Base-by-base conservation (phyloP, 1,284 basidiomycete genomes). In the Leucoagaricus sp. region DNA sequence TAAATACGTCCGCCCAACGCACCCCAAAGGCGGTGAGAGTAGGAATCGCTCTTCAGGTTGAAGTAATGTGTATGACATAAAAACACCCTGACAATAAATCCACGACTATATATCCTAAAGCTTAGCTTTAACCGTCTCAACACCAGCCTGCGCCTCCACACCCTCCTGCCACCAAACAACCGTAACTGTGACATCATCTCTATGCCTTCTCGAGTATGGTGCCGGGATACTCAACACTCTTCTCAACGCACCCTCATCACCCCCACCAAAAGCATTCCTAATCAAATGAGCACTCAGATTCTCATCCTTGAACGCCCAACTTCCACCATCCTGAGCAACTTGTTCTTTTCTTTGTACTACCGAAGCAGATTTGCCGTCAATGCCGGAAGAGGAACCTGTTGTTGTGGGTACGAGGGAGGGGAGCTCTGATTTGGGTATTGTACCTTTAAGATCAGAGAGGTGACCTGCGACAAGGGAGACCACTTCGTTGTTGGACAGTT, bases 221-320 rank as follows among this genome's bases (percentile, higher is more conserved):
- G 92, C 81, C 21, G 93, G 93, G 57, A 99, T 93, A 68, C 93
- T 96, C 66, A 98, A 75, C 61, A 91, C 67, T 67, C 83, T 83
- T 21, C 86, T 82, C 55, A 97, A 78, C 53, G 76, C 74, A 57
- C 74, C 75, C 58, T 83, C 79, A 67, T 97, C 86, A 0, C 85
- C 94, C 17, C 96, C 95, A 26, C 93, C 96, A 58, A 98, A 85
- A 12, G 94, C 93, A 67, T 99, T 99, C 61, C 96, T 82, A 60
- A 98, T 94, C 34, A 99, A 77, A 73, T 98, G 97, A 15, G 94
- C 89, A 53, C 91, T 85, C 53, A 94, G 76, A 68, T 98, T 95
- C 31, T 86, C 85, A 69, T 99, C 96, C 59, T 84, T 84, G 67
- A 94, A 97, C 12, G 85, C 82, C 91, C 93, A 96, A 17, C 78